phyloP scores from a whole-genome alignment of 148 eudicot genomes.

The Fagopyrum esculentum region DNA sequence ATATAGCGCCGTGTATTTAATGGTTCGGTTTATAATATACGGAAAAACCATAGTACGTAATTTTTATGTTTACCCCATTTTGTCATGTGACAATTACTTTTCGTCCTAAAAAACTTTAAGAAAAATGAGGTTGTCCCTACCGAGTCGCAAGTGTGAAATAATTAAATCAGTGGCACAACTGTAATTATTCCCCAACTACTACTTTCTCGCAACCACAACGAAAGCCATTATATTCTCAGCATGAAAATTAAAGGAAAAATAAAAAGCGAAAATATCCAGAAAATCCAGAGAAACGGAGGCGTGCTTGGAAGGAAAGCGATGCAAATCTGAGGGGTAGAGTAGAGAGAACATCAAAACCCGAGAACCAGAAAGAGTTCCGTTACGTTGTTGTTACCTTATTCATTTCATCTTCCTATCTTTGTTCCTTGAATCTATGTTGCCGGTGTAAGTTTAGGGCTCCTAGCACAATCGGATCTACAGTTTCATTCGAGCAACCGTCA shows the following conservation, averaged over 20 bases:
- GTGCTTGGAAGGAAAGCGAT: conserved; percentile 33
- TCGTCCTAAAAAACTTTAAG: neutral
- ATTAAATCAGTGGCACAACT: conserved; percentile 10
- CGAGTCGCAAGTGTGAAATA: neutral
- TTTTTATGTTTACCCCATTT: too few relatives aligned
- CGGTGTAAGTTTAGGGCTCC: neutral
- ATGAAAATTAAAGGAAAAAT: neutral
- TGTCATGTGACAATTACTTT: too few relatives aligned
- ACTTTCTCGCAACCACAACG: neutral
- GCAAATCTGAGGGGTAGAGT: neutral
- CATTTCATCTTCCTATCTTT: conserved; percentile 13
- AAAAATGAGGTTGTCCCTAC: neutral
- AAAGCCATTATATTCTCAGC: neutral
- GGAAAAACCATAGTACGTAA: too few relatives aligned
- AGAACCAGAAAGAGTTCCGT: conserved; percentile 9
- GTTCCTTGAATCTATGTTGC: neutral
- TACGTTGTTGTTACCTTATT: conserved; percentile 16
- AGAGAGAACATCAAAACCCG: neutral
- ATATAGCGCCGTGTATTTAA: too few relatives aligned
- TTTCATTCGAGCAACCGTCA: conserved; percentile 10
- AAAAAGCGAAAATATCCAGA: conserved; percentile 1
- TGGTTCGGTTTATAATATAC: too few relatives aligned
- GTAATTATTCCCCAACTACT: conserved; percentile 7
- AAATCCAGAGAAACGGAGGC: conserved; percentile 27
- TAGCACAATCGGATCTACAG: conserved; percentile 22